Evolutionary conservation across 2,329 filamentous ascomycete species (phyloP), one percentile per base, ranked within the genome.

Genomic region (Nigrospora sphaerica): DNA sequence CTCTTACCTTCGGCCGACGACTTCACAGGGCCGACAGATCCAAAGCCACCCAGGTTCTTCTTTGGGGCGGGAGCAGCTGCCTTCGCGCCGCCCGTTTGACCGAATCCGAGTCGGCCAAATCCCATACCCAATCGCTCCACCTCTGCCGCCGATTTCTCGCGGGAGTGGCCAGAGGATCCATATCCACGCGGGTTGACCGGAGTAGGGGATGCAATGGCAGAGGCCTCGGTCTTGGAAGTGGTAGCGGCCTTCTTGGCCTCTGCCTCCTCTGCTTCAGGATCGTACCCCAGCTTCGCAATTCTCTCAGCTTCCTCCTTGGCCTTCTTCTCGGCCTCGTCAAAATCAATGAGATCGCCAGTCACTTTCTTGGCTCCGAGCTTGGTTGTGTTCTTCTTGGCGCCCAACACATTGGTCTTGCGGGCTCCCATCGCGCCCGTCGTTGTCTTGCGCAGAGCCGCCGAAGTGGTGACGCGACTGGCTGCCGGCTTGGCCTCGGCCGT

Each of bases 301-400:
- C 93, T 85, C 67, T 97, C 93, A 3, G 91, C 93, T 68, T 98
- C 93, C 68, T 97, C 93, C 66, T 92, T 95, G 38, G 93, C 93
- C 70, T 95, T 95, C 68, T 88, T 89, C 74, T 98, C 93, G 3
- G 91, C 93, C 65, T 92, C 93, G 54, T 98, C 93, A 60, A 98
- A 98, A 70, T 98, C 92, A 52, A 98, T 91, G 12, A 83, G 71
- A 54, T 91, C 86, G 39, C 74, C 78, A 4, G 77, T 80, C 32
- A 95, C 80, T 74, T 97, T 97, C 80, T 97, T 97, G 28, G 84
- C 92, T 33, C 92, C 93, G 12, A 97, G 77, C 72, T 95, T 95
- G 39, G 78, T 85, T 19, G 76, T 74, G 7, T 75, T 76, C 73
- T 91, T 93, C 74, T 92, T 93, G 32, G 85, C 86, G 49, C 87